phyloP scores from a whole-genome alignment of 805 yeast genomes.

The Torulaspora quercuum region DNA sequence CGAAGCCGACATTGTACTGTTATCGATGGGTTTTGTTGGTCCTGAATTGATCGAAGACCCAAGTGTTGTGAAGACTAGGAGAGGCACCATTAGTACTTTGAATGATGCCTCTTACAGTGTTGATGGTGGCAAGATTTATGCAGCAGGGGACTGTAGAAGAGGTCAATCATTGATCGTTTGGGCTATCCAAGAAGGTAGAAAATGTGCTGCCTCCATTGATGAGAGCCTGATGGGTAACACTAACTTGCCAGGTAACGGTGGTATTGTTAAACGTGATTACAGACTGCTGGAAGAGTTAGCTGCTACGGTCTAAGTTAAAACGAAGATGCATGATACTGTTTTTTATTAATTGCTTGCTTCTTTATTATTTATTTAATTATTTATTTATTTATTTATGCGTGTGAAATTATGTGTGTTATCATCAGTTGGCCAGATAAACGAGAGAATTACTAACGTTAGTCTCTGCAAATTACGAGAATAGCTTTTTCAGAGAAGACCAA shows the following conservation, averaged over 20 bases:
- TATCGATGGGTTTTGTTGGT: conserved; percentile 97
- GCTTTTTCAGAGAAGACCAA: conserved; percentile 18
- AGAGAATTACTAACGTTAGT: conserved; percentile 2
- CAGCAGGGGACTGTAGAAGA: conserved; percentile 99
- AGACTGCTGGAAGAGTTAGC: conserved; percentile 74
- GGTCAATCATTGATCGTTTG: conserved; percentile 97
- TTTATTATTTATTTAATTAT: conserved; percentile 11
- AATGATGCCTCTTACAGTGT: conserved; percentile 65
- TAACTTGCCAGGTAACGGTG: conserved; percentile 89
- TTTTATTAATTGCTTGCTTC: conserved; percentile 6
- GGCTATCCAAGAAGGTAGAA: conserved; percentile 99
- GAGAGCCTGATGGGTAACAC: conserved; percentile 70
- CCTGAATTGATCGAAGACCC: conserved; percentile 76
- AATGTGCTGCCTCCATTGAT: conserved; percentile 95
- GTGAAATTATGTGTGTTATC: conserved; percentile 6
- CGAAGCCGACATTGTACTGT: conserved; percentile 89
- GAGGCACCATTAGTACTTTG: conserved; percentile 73
- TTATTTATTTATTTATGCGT: conserved; percentile 9
- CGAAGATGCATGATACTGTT: conserved; percentile 1
- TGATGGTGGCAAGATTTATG: conserved; percentile 64
- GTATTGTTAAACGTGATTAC: conserved; percentile 81
- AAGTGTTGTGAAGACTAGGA: conserved; percentile 52
- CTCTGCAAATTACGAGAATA: conserved; percentile 16
- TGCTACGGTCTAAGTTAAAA: conserved; percentile 38
- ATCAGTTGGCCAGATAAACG: conserved; percentile 9